These are phyloP conservation scores for Gossypium gossypioides DNA, from an alignment of 441 rosid species.

Conservation along the genomic window DNA sequence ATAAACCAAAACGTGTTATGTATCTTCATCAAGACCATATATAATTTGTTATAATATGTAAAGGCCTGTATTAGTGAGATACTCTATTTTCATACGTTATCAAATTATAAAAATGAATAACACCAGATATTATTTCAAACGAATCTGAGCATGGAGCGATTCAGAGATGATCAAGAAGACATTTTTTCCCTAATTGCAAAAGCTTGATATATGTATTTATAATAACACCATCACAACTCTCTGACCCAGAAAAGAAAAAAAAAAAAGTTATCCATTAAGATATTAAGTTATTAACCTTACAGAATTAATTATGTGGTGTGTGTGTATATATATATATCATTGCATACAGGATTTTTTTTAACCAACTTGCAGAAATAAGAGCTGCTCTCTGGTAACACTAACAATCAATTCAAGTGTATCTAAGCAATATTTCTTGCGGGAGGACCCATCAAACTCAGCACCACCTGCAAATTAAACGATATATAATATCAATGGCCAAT, in stretches of 20 bases:
- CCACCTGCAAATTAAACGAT: slow-evolving; percentile 46
- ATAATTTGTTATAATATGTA: no score
- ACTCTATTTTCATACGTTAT: not conserved
- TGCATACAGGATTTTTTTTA: no score
- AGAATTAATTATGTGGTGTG: no score
- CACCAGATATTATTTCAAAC: not conserved
- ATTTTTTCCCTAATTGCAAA: not conserved
- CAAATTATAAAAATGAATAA: not conserved
- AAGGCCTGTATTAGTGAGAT: no score
- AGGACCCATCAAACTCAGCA: slow-evolving; percentile 72
- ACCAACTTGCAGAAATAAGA: not conserved
- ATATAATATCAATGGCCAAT: not conserved
- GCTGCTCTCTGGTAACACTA: not conserved
- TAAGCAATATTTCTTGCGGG: slow-evolving; percentile 31
- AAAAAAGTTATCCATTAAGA: not conserved
- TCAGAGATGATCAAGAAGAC: no score
- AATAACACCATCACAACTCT: not conserved
- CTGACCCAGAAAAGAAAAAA: not conserved
- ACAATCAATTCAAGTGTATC: slow-evolving; percentile 9
- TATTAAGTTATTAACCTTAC: not conserved
- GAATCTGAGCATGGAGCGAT: not conserved
- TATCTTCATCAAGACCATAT: not conserved
- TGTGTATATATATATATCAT: no score
- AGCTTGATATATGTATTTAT: not conserved
- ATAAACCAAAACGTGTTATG: not conserved